Percentiles rank a stretch among this genome's conserved stretches.
Evolutionary conservation across 1,284 basidiomycete species (phyloP).

Genomic region (Cryptococcus maquisensis): DNA sequence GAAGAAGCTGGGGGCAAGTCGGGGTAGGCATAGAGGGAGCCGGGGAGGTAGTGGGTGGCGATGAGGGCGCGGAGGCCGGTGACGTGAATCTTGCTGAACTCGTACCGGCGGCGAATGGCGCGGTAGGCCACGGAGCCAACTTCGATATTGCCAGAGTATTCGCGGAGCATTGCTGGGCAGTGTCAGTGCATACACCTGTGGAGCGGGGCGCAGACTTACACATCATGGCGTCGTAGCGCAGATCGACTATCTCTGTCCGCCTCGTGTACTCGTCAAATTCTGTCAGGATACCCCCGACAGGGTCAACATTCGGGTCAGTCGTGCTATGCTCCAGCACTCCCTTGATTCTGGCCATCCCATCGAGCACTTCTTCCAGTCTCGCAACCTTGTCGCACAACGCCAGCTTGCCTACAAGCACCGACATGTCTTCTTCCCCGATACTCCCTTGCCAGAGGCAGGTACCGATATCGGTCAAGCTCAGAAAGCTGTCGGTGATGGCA

Average conservation of each 20-base stretch:
- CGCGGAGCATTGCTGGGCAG: slow-evolving; percentile 3
- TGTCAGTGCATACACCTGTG: background rate
- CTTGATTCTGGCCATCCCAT: slow-evolving; percentile 23
- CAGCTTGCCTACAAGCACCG: slow-evolving; percentile 32
- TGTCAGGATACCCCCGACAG: slow-evolving; percentile 21
- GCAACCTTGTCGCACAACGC: slow-evolving; percentile 33
- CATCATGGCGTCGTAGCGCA: slow-evolving; percentile 31
- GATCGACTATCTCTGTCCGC: slow-evolving; percentile 26
- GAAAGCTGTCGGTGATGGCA: slow-evolving; percentile 14
- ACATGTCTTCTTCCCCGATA: slow-evolving; percentile 7
- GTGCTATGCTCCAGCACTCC: slow-evolving; percentile 24
- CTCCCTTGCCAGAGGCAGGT: slow-evolving; percentile 16
- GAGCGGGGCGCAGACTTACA: slow-evolving; percentile 18
- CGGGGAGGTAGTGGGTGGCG: slow-evolving; percentile 36
- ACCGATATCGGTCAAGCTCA: slow-evolving; percentile 8
- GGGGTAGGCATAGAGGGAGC: slow-evolving; percentile 21
- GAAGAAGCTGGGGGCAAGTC: slow-evolving; percentile 19
- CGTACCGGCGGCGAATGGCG: slow-evolving; percentile 30
- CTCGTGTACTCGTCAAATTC: slow-evolving; percentile 28
- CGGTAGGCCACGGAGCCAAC: slow-evolving; percentile 34
- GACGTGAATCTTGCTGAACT: slow-evolving; percentile 28
- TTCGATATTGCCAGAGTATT: slow-evolving; percentile 12
- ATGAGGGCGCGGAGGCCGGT: slow-evolving; percentile 31
- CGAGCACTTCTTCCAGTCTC: slow-evolving; percentile 31
- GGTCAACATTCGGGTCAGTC: slow-evolving; percentile 7